phyloP scores from a whole-genome alignment of 1,139 yeast genomes.

The Martiniozyma asiatica region DNA sequence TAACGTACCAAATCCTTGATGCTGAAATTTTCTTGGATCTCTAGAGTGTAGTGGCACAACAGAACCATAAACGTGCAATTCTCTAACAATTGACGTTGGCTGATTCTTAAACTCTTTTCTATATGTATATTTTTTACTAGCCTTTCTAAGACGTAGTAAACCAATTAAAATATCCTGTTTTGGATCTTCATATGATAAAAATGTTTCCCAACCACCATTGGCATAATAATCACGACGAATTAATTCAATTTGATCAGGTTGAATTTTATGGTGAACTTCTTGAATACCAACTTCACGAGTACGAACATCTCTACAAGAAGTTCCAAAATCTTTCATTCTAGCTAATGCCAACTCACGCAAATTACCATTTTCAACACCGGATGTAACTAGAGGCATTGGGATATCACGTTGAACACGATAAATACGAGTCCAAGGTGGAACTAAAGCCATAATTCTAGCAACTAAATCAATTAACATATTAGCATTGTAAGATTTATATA shows the following conservation, averaged over 20 bases:
- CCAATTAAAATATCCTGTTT: constrained; percentile 94
- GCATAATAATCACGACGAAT: constrained; percentile 95
- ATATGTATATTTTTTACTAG: constrained; percentile 80
- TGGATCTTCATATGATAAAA: constrained; percentile 92
- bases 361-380: constrained; percentile 98
- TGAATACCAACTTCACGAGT: constrained; percentile 98
- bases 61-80: constrained; percentile 92
- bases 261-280: constrained; percentile 94
- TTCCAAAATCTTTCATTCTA: constrained; percentile 96
- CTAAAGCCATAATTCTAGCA: constrained; percentile 88
- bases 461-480: constrained; percentile 88
- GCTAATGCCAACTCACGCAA: constrained; percentile 90
- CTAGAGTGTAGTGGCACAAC: constrained; percentile 96
- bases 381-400: constrained; percentile 97
- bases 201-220: constrained; percentile 99
- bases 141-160: constrained; percentile 73
- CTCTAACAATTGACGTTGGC: constrained; percentile 88
- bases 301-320: constrained; percentile 93
- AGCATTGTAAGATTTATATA: constrained; percentile 89
- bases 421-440: constrained; percentile 99
- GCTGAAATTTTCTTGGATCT: constrained; percentile 96
- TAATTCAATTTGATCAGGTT: constrained; percentile 93
- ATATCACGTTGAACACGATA: constrained; percentile 98
- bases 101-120: constrained; percentile 78
- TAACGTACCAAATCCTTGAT: constrained; percentile 96